Conservation (phyloP, 345 rosid species). For the Bruguiera parviflora region DNA sequence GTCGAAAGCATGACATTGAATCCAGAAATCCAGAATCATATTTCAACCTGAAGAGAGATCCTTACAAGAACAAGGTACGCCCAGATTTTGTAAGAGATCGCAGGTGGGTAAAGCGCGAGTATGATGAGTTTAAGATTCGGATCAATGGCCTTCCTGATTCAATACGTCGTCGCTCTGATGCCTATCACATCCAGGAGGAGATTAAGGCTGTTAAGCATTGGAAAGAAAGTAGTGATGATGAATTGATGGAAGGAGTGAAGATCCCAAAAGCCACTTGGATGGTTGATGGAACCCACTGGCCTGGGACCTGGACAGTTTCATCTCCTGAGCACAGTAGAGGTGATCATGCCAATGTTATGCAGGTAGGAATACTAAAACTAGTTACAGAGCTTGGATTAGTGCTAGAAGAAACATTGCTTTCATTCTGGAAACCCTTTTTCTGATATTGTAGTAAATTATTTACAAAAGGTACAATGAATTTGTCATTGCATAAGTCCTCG, state of each 20-base stretch:
- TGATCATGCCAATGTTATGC: slow-evolving; percentile 77
- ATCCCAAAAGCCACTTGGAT: slow-evolving; percentile 83
- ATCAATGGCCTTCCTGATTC: slow-evolving; percentile 62
- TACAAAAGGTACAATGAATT: too few relatives aligned
- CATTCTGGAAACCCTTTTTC: too few relatives aligned
- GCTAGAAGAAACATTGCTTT: too few relatives aligned
- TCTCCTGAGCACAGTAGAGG: slow-evolving; percentile 60
- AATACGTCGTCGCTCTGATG: slow-evolving; percentile 68
- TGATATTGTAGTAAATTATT: too few relatives aligned
- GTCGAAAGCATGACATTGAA: slow-evolving; percentile 67
- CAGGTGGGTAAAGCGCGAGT: slow-evolving; percentile 63
- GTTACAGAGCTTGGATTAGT: background rate
- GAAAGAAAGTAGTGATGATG: slow-evolving; percentile 46
- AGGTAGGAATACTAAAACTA: slow-evolving; percentile 35
- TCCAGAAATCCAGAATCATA: slow-evolving; percentile 85
- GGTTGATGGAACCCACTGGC: slow-evolving; percentile 83
- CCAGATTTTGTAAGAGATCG: slow-evolving; percentile 75
- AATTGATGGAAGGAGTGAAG: slow-evolving; percentile 49
- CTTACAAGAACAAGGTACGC: slow-evolving; percentile 65
- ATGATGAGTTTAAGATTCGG: slow-evolving; percentile 81
- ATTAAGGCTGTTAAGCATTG: slow-evolving; percentile 57
- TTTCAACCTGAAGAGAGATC: slow-evolving; percentile 65
- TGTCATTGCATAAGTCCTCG: too few relatives aligned
- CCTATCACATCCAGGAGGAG: slow-evolving; percentile 70
- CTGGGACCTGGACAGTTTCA: slow-evolving; percentile 69